These are phyloP conservation scores for Detonula confervacea DNA, from an alignment of 352 stramenopile species.

Conservation along the genomic window DNA sequence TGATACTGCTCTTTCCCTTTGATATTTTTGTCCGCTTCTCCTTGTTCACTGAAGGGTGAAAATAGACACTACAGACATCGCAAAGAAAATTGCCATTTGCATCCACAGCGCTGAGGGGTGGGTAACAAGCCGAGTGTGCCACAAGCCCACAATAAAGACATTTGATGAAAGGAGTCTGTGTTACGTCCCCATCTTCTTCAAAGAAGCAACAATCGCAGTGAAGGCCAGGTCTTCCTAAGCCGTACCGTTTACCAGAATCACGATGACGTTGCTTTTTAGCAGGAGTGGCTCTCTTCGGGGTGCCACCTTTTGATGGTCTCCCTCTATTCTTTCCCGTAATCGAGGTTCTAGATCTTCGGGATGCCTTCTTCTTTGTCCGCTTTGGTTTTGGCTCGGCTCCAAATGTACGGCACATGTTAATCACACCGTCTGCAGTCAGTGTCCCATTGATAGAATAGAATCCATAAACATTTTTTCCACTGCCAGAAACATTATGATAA, in stretches of 20 bases:
- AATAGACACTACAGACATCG: conserved; percentile 26
- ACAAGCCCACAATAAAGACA: conserved; percentile 30
- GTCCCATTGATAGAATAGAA: conserved; percentile 81
- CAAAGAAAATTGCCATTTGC: conserved; percentile 27
- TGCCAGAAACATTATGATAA: conserved; percentile 81
- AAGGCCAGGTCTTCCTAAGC: conserved; percentile 23
- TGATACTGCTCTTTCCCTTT: conserved; percentile 11
- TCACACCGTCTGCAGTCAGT: conserved; percentile 61
- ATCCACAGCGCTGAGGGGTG: conserved; percentile 16
- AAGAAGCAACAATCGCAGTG: conserved; percentile 35
- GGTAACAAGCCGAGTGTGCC: conserved; percentile 35
- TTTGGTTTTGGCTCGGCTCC: conserved; percentile 42
- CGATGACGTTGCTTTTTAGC: not conserved
- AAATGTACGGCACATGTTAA: conserved; percentile 83
- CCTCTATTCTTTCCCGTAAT: conserved; percentile 12
- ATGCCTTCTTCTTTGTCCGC: conserved; percentile 19
- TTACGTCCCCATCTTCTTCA: conserved; percentile 20
- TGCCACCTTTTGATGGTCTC: not conserved
- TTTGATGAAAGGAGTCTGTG: conserved; percentile 30
- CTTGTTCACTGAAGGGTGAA: conserved; percentile 30
- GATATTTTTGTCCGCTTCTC: conserved; percentile 1
- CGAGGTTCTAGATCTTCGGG: not conserved
- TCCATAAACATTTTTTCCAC: conserved; percentile 76
- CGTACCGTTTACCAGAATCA: conserved; percentile 30
- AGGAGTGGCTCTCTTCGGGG: not conserved